phyloP scores from a whole-genome alignment of 23 red algal species.

The Agarophyton chilense region DNA sequence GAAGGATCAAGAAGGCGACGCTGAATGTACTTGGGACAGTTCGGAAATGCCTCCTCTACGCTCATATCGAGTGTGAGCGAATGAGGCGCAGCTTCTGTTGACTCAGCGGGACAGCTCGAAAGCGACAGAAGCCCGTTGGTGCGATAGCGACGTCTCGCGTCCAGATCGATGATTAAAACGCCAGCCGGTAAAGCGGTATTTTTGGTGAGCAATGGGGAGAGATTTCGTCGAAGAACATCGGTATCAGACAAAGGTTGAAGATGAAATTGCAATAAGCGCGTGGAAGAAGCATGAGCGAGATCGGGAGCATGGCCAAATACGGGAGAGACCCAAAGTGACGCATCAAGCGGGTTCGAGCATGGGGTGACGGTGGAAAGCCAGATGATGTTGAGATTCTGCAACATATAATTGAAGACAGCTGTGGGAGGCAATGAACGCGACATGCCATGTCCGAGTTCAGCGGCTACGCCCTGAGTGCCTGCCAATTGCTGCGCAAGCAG shows the following conservation, averaged over 20 bases:
- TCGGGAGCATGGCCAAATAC: constrained; percentile 8
- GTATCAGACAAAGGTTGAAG: neutral
- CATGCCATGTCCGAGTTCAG: constrained; percentile 22
- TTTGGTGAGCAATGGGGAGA: neutral
- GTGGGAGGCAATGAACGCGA: neutral
- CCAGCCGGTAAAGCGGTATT: constrained; percentile 8
- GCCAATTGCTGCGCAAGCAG: constrained; percentile 63
- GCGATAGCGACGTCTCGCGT: constrained; percentile 54
- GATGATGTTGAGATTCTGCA: constrained; percentile 40
- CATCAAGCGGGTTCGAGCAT: neutral
- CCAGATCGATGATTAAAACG: constrained; percentile 62
- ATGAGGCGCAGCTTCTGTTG: neutral
- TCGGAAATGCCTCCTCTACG: constrained; percentile 73
- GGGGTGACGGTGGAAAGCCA: constrained; percentile 37
- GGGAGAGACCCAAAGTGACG: constrained; percentile 39
- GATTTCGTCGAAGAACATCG: constrained; percentile 32
- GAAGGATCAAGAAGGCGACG: neutral
- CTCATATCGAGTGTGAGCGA: constrained; percentile 27
- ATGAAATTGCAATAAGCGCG: neutral
- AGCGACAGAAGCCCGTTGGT: constrained; percentile 56
- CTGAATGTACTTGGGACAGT: constrained; percentile 87
- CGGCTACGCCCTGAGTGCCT: constrained; percentile 71
- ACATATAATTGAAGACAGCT: constrained; percentile 4
- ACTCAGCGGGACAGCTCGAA: neutral
- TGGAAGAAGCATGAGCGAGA: constrained; percentile 1